A percentile compares a stretch with the other conserved stretches of the same genome.
Evolutionary conservation across 257 asterid genomes (phyloP).

Genomic region (Cinchona pubescens): DNA sequence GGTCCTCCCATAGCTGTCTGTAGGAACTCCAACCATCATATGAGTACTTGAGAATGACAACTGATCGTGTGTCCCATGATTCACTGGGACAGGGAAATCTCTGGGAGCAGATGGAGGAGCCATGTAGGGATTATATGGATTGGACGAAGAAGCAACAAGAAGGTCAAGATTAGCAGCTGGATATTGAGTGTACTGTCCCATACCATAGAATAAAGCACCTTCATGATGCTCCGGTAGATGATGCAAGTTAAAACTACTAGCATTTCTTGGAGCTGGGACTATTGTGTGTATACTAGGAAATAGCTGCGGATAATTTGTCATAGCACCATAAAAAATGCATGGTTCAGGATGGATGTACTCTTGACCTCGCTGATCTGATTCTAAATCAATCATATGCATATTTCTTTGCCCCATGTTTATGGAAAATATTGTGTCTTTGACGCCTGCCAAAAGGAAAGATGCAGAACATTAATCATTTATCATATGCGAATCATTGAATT

Average conservation of each 20-base stretch:
- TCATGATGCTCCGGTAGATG: slow-evolving; percentile 58
- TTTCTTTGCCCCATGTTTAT: slow-evolving; percentile 68
- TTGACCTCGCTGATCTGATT: slow-evolving; percentile 57
- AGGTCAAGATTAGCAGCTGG: slow-evolving; percentile 36
- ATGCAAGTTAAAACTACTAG: slow-evolving; percentile 38
- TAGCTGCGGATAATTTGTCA: slow-evolving; percentile 50
- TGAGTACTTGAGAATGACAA: slow-evolving; percentile 34
- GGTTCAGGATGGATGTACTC: slow-evolving; percentile 55
- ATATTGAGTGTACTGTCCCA: slow-evolving; percentile 49
- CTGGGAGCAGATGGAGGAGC: slow-evolving; percentile 51
- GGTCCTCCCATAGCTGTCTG: slow-evolving; percentile 38
- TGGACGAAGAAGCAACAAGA: slow-evolving; percentile 44
- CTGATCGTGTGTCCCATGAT: slow-evolving; percentile 48
- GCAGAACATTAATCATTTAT: neutral
- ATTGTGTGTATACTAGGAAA: slow-evolving; percentile 39
- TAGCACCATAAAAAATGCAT: slow-evolving; percentile 48
- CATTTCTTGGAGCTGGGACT: slow-evolving; percentile 39
- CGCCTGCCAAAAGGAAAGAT: slow-evolving; percentile 39
- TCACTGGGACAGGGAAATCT: slow-evolving; percentile 51
- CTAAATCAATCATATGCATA: slow-evolving; percentile 51
- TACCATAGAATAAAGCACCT: slow-evolving; percentile 44
- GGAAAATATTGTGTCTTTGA: slow-evolving; percentile 20
- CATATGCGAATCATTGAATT: neutral
- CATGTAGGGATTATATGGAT: slow-evolving; percentile 55
- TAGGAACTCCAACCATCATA: slow-evolving; percentile 26